Base-by-base conservation (phyloP, 2,329 filamentous ascomycete genomes). In the Aspergillus fumigatus region DNA sequence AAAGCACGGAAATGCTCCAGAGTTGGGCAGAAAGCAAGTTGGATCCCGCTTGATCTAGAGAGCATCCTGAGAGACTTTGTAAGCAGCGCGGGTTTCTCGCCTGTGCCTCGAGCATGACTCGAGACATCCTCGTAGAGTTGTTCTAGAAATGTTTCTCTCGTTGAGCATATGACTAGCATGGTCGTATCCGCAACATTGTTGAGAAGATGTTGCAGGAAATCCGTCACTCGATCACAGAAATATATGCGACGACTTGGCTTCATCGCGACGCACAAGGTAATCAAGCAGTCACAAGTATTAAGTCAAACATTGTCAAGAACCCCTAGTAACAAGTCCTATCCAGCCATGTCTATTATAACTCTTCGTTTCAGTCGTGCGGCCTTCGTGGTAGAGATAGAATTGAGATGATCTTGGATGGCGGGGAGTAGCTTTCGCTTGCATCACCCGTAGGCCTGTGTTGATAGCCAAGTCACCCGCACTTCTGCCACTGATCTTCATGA, bases 1-100 rank as follows among this genome's bases (percentile, higher is more conserved):
- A 88, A 90, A 38, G 90, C 90, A 53, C 90, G 87, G 6, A 96
- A 82, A 70, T 89, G 86, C 23, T 88, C 85, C 53, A 94, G 81
- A 2, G 88, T 90, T 0, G 90, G 85, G 54, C 85, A 83, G 73
- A 95, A 97, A 38, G 84, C 76, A 8, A 92, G 73, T 54, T 83
- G 84, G 60, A 95, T 82, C 65, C 87, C 84, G 29, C 85, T 83
- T 7, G 90, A 87, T 3, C 83, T 81, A 49, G 87, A 83, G 27
- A 92, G 79, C 60, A 90, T 82, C 54, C 86, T 82, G 14, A 96
- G 82, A 0, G 88, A 86, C 27, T 86, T 83, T 17, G 79, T 76
- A 6, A 90, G 74, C 7, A 91, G 76, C 35, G 70, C 63, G 63
- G 78, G 75, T 48, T 57, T 50, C 8, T 53, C 6, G 23, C 58